Conservation (phyloP, 768 basidiomycete species). For the Mycena venus region DNA sequence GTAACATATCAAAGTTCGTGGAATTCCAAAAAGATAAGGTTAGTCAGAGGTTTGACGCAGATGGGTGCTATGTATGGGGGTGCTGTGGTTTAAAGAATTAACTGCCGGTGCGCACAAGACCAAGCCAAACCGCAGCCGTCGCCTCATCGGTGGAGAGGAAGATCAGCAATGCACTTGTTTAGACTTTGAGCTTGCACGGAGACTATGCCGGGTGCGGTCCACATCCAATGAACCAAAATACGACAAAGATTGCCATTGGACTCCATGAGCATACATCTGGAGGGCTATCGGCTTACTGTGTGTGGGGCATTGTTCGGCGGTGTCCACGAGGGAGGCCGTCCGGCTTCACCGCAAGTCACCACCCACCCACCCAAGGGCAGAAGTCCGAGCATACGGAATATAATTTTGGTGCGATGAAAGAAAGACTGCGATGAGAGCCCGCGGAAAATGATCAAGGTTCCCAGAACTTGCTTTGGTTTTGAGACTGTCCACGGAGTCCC, state of each 20-base stretch:
- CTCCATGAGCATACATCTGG: conserved; percentile 7
- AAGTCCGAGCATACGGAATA: background rate
- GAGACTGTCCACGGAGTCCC: background rate
- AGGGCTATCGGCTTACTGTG: background rate
- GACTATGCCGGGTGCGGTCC: background rate
- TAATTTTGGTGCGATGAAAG: background rate
- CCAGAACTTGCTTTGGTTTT: background rate
- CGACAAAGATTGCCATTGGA: background rate
- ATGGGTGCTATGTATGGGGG: background rate
- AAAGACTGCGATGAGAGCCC: background rate
- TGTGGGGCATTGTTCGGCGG: background rate
- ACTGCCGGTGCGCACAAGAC: background rate
- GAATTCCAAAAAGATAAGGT: background rate
- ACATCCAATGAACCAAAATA: conserved; percentile 1
- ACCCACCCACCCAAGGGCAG: background rate
- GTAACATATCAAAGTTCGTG: background rate
- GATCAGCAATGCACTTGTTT: background rate
- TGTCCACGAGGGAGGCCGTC: background rate
- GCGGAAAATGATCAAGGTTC: background rate
- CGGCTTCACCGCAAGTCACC: background rate
- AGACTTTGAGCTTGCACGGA: background rate
- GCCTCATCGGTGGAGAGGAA: background rate
- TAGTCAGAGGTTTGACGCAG: background rate
- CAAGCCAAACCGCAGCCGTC: background rate
- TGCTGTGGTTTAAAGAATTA: too few species aligned